Evolutionary conservation across 1,284 basidiomycete genomes (phyloP).

Genomic region (Polyporus tsugae): DNA sequence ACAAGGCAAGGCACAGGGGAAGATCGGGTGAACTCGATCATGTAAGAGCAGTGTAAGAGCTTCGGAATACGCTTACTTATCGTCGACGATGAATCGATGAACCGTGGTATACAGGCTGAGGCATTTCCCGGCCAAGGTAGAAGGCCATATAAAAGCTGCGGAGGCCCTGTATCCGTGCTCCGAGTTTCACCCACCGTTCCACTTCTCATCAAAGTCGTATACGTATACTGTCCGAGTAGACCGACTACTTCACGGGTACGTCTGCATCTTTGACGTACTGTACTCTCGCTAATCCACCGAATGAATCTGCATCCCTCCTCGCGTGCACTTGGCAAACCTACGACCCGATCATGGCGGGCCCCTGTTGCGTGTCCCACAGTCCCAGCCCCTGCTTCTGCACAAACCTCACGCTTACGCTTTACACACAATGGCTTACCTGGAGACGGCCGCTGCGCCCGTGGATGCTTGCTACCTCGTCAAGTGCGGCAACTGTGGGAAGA

Average conservation of each 20-base stretch:
- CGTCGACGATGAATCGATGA: neutral
- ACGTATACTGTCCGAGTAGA: no score
- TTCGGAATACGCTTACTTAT: neutral
- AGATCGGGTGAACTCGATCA: no score
- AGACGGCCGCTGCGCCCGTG: slow-evolving; percentile 47
- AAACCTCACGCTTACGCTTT: neutral
- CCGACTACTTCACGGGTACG: neutral
- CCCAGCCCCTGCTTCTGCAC: slow-evolving; percentile 1
- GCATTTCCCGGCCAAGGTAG: neutral
- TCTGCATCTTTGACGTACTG: neutral
- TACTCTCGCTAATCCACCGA: slow-evolving; percentile 1
- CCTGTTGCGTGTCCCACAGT: neutral
- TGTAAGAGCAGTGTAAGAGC: no score
- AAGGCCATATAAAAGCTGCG: slow-evolving; percentile 1
- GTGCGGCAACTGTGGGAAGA: slow-evolving; percentile 73
- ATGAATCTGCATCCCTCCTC: neutral
- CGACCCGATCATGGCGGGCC: slow-evolving; percentile 2
- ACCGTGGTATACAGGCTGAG: no score
- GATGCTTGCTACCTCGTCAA: slow-evolving; percentile 64
- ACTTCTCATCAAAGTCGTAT: neutral
- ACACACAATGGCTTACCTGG: slow-evolving; percentile 35
- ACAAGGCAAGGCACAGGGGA: no score
- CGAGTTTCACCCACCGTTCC: neutral
- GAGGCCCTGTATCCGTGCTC: neutral
- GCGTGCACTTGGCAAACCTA: neutral